Evolutionary conservation across 345 rosid species (phyloP).

Genomic region (Dipteronia sinensis): DNA sequence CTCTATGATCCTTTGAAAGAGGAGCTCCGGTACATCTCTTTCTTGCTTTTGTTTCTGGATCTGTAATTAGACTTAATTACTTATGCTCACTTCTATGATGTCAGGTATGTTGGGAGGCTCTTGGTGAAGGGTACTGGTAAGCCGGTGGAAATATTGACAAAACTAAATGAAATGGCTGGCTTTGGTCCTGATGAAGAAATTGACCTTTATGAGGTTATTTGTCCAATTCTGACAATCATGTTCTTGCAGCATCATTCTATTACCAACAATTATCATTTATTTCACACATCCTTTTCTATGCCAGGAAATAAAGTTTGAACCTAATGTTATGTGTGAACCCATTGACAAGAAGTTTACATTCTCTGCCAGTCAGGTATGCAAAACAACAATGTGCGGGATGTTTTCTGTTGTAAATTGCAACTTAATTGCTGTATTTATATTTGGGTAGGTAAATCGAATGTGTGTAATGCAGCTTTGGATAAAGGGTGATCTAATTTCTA

Average conservation of each 20-base stretch:
- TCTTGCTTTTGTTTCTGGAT: slow-evolving; percentile 9
- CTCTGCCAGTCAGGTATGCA: slow-evolving; percentile 67
- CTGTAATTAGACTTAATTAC: background rate
- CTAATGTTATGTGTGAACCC: slow-evolving; percentile 82
- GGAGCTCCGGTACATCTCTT: slow-evolving; percentile 58
- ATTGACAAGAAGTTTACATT: slow-evolving; percentile 75
- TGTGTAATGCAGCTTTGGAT: background rate
- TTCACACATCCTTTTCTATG: slow-evolving; percentile 10
- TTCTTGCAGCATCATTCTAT: slow-evolving; percentile 6
- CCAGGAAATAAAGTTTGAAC: slow-evolving; percentile 97
- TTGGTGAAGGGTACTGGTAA: slow-evolving; percentile 77
- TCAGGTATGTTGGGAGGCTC: slow-evolving; percentile 81
- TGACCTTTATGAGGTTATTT: slow-evolving; percentile 84
- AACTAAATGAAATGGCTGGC: slow-evolving; percentile 88
- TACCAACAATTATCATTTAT: background rate
- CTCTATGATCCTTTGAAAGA: slow-evolving; percentile 78
- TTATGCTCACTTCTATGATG: slow-evolving; percentile 14
- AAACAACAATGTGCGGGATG: slow-evolving; percentile 20
- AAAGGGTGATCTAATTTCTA: background rate
- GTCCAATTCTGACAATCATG: background rate
- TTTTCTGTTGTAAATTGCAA: slow-evolving; percentile 19
- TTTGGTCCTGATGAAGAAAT: slow-evolving; percentile 84
- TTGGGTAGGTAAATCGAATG: background rate
- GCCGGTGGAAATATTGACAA: slow-evolving; percentile 70
- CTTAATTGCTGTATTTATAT: background rate